Base-by-base conservation (phyloP, 176 grass and related monocot species). In the Ensete glaucum region DNA sequence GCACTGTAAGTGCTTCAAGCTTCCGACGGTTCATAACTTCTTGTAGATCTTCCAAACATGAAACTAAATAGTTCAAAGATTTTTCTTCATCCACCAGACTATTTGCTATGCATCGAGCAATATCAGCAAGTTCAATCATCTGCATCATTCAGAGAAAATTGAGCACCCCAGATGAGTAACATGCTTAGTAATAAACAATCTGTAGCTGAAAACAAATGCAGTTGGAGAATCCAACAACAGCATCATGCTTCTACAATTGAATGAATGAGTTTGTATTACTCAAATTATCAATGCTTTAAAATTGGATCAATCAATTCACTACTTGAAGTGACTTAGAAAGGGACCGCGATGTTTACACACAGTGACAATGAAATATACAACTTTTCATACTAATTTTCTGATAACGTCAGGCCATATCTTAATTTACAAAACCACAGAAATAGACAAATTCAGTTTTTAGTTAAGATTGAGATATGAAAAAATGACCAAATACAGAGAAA, bases 101-200 rank as follows among this genome's bases (percentile, higher is more conserved):
- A 89, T 76, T 94, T 53, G 96, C 91, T 57, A 99, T 99, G 75
- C 91, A 95, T 65, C 96, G 84, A 79, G 88, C 91, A 84, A 99
- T 91, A 91, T 99, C 96, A 85, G 96, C 96, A 84, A 99, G 90
- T 85, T 99, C 91, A 75, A 72, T 78, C 71, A 99, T 94, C 96
- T 99, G 79, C 83, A 84, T 34, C 82, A 9, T 76, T 83, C 78
- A 59, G 72, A 66, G 17, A 55, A 79, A 60, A 51, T 54, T 75
- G 63, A 73, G 56, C 29, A 49, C 53, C 52, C 12, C 9, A 16
- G 15, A 13, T 17, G 17, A 54, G 8, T 54, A 7, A 73, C 10
- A 54, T 16, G 8, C 25, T 15, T 26, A 2, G 52, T 55, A 16
- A 73, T 54, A 73, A 55, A 9, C 20, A 54, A 13, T 54, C 12